Conservation (phyloP, 176 grass and related monocot genomes). For the Eragrostis curvula region DNA sequence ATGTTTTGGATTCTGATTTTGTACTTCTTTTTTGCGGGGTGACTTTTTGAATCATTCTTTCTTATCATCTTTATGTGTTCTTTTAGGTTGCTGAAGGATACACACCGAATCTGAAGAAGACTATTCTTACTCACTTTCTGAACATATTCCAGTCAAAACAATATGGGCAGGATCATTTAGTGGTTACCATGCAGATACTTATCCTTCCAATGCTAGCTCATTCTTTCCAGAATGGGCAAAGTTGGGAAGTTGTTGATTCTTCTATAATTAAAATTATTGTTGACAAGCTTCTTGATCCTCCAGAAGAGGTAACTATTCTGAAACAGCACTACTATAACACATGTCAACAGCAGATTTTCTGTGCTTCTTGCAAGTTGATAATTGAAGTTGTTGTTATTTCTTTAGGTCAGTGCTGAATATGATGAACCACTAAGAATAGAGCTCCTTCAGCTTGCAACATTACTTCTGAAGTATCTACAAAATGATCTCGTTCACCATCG, state of each 20-base stretch:
- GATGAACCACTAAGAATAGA: conserved; percentile 98
- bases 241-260: conserved; percentile 96
- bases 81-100: conserved; percentile 95
- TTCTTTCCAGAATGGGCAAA: conserved; percentile 96
- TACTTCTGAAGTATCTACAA: conserved; percentile 98
- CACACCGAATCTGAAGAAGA: conserved; percentile 85
- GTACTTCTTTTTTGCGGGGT: neutral
- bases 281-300: conserved; percentile 97
- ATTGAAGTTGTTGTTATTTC: conserved; percentile 30
- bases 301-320: conserved; percentile 78
- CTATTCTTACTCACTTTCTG: conserved; percentile 87
- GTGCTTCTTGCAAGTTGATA: conserved; percentile 3
- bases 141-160: conserved; percentile 95
- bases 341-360: neutral
- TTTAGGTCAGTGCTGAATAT: conserved; percentile 94
- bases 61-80: conserved; percentile 30
- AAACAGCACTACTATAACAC: neutral
- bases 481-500: conserved; percentile 92
- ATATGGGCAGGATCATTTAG: conserved; percentile 98
- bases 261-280: conserved; percentile 94
- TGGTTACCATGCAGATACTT: conserved; percentile 98
- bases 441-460: conserved; percentile 94
- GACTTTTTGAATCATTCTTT: conserved; percentile 34
- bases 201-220: conserved; percentile 99
- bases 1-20: conserved; percentile 16